Conservation (phyloP, 192 early-diverging fungal genomes). For the Phlyctochytrium bullatum region DNA sequence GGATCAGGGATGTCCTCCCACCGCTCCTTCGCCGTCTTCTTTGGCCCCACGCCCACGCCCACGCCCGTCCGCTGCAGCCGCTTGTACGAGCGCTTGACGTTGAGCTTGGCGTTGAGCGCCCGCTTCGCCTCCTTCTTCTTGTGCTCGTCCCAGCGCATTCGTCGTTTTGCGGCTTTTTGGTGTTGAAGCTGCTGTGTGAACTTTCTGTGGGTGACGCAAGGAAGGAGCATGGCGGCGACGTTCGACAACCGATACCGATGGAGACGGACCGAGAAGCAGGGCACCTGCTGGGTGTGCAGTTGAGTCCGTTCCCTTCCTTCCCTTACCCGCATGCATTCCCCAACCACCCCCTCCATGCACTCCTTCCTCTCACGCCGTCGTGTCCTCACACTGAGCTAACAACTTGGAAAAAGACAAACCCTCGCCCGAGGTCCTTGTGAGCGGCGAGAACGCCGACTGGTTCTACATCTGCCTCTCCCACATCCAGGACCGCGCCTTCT, state of each 20-base stretch:
- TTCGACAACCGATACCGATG: slow-evolving; percentile 20
- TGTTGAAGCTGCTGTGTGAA: neutral
- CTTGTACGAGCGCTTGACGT: neutral
- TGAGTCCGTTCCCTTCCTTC: neutral
- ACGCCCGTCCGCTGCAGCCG: neutral
- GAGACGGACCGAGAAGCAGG: slow-evolving; percentile 16
- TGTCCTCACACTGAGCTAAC: neutral
- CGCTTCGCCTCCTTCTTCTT: slow-evolving; percentile 15
- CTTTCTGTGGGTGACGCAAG: too few species aligned
- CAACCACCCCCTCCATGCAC: neutral
- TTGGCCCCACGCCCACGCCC: too few species aligned
- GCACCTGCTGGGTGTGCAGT: slow-evolving; percentile 21
- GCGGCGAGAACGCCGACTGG: slow-evolving; percentile 24
- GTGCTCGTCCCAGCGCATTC: slow-evolving; percentile 4
- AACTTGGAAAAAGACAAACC: slow-evolving; percentile 4
- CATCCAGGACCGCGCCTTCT: slow-evolving; percentile 15
- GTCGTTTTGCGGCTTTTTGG: neutral
- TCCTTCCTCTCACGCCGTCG: neutral
- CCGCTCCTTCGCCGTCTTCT: neutral
- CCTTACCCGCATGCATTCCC: neutral
- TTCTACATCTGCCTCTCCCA: slow-evolving; percentile 22
- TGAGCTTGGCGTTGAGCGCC: slow-evolving; percentile 3
- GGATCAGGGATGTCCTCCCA: neutral
- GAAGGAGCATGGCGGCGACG: neutral
- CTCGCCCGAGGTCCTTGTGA: slow-evolving; percentile 5